Conservation (phyloP, 169 alveolate genomes). For the Theileria orientalis region DNA sequence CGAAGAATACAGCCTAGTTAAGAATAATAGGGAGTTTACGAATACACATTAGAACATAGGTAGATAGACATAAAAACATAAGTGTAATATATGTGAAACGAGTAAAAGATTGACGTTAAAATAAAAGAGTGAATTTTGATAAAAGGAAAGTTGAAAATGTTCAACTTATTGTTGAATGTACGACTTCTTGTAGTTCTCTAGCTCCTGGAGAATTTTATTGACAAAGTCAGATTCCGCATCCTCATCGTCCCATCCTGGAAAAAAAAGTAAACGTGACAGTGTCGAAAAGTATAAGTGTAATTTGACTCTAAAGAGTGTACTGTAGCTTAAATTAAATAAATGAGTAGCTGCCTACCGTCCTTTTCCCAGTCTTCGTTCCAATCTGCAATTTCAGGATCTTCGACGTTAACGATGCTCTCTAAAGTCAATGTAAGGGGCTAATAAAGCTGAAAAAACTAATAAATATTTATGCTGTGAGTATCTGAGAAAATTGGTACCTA, state of each 20-base stretch:
- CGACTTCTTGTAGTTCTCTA: conserved; percentile 57
- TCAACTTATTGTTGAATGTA: background rate
- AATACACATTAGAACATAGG: too few species aligned
- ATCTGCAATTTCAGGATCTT: conserved; percentile 63
- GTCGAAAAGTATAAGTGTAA: too few species aligned
- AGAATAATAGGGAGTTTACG: too few species aligned
- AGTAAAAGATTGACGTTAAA: too few species aligned
- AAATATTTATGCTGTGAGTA: background rate
- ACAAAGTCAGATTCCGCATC: conserved; percentile 65
- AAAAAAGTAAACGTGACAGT: background rate
- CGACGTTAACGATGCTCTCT: conserved; percentile 61
- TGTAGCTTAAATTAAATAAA: too few species aligned
- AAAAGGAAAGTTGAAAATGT: too few species aligned
- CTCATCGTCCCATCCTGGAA: conserved; percentile 69
- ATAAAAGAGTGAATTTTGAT: too few species aligned
- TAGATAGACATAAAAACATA: too few species aligned
- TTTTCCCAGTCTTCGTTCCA: conserved; percentile 71
- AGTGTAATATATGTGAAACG: too few species aligned
- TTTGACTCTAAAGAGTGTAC: too few species aligned
- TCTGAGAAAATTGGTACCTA: conserved; percentile 23
- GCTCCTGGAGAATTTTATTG: conserved; percentile 58
- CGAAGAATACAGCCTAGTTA: too few species aligned
- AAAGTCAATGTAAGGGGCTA: background rate
- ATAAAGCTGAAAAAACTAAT: background rate
- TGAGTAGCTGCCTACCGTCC: conserved; percentile 34